Base-by-base conservation (phyloP, 2,329 filamentous ascomycete genomes). In the Parastagonospora avenae region DNA sequence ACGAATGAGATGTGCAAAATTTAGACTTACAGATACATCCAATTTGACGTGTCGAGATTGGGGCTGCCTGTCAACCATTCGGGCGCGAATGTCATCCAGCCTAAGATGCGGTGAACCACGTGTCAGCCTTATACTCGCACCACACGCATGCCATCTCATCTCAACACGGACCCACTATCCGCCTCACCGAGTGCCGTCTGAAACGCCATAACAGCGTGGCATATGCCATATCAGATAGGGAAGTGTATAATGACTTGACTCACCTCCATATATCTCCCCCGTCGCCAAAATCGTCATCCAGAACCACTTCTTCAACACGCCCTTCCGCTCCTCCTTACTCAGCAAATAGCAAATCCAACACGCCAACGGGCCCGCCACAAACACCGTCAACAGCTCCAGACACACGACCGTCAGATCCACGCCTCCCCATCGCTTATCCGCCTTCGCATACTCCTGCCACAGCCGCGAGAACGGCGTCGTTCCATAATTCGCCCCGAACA, bases 391-490 rank as follows among this genome's bases (percentile, higher is more conserved):
- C 11, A 87, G 54, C 69, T 88, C 85, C 50, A 87, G 64, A 37
- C 78, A 80, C 41, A 88, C 78, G 31, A 87, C 80, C 1, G 77
- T 83, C 50, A 85, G 53, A 64, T 88, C 85, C 8, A 79, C 79
- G 6, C 77, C 80, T 8, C 79, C 82, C 85, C 85, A 87, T 54
- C 85, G 74, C 55, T 73, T 75, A 66, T 88, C 85, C 15, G 85
- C 85, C 68, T 85, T 85, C 4, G 82, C 84, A 68, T 88, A 88
- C 70, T 87, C 85, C 70, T 84, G 82, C 85, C 85, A 88, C 52
- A 87, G 68, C 42, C 78, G 75, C 39, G 80, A 80, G 48, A 80
- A 80, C 10, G 81, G 79, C 4, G 76, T 76, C 0, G 70, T 75
- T 2, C 84, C 84, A 60, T 85, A 85, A n/a, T 77, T 77, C 7